Base-by-base conservation (phyloP, 1,284 basidiomycete genomes). In the Laetiporus sulphureus region DNA sequence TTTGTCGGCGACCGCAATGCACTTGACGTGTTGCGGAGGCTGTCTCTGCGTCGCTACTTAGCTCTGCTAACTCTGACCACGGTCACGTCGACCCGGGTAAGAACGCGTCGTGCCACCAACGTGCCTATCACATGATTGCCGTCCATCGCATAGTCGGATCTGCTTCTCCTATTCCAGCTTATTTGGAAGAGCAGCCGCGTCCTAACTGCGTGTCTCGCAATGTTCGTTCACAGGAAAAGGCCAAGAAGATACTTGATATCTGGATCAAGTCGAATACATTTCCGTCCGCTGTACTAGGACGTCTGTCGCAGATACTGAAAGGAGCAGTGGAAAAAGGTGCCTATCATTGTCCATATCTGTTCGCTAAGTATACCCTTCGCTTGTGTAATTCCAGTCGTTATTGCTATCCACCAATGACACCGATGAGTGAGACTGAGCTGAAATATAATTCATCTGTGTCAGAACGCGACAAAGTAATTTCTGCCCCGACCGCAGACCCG, bases 241-340 rank as follows among this genome's bases (percentile, higher is more conserved):
- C 87, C 38, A 84, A 85, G 72, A 96, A 95, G 68, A 81, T 96
- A 57, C 76, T 92, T 65, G 93, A 95, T 65, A 95, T 96, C 56
- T 96, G 92, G 92, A 75, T 74, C 58, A 93, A 91, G 65, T 78
- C 79, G 48, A 77, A 71, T 64, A 93, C 92, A 36, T 96, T 96
- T 67, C 82, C 89, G 45, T 59, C 79, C 52, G 59, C 71, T 52
- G 75, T 86, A 52, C 66, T 91, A 56, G 67, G 75, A 47, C 80
- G 76, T 54, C 68, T 91, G 62, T 67, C 69, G 62, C 74, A 78
- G 61, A 65, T 82, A 60, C 63, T 85, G 64, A 74, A 75, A 64
- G 73, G 69, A 60, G 67, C 67, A 58, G 71, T 40, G 43, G 57
- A 59, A 72, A 78, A 87, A 88, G 87, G 86, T 88, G 83, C 82